Percentiles rank a stretch among this genome's conserved stretches.
These are phyloP conservation scores for Epichloe sp. DNA, from an alignment of 2,329 filamentous ascomycete species.

Conservation along the genomic window DNA sequence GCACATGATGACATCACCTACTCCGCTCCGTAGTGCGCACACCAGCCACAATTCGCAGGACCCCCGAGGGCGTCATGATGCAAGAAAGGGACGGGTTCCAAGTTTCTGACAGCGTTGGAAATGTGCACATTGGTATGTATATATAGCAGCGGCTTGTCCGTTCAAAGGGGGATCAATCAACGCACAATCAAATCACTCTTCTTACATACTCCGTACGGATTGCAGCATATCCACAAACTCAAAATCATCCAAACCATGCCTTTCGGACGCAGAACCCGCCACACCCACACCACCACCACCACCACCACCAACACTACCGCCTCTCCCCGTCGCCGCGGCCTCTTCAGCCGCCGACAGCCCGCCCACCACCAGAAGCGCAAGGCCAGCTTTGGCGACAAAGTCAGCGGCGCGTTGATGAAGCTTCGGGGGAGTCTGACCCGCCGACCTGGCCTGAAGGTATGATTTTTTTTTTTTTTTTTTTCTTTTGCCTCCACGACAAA, in stretches of 20 bases:
- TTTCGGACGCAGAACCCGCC: conserved; percentile 13
- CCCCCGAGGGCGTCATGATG: background rate
- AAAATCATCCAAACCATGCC: conserved; percentile 6
- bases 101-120: no score
- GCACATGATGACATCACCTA: background rate
- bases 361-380: conserved; percentile 54
- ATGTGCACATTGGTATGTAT: no score
- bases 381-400: conserved; percentile 60
- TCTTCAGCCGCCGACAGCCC: conserved; percentile 28
- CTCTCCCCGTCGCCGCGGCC: conserved; percentile 24
- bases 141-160: no score
- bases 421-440: conserved; percentile 57
- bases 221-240: background rate
- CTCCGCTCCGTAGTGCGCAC: background rate
- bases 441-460: conserved; percentile 57
- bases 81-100: no score
- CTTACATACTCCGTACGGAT: background rate
- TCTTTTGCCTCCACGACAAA: no score
- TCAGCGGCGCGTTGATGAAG: conserved; percentile 62
- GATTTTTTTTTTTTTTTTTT: background rate
- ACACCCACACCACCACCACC: conserved; percentile 16
- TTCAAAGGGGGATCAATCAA: no score
- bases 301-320: conserved; percentile 24
- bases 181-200: background rate
- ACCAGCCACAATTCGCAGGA: background rate